Base-by-base conservation (phyloP, 2,329 filamentous ascomycete genomes). In the Nigrograna mackinnonii region DNA sequence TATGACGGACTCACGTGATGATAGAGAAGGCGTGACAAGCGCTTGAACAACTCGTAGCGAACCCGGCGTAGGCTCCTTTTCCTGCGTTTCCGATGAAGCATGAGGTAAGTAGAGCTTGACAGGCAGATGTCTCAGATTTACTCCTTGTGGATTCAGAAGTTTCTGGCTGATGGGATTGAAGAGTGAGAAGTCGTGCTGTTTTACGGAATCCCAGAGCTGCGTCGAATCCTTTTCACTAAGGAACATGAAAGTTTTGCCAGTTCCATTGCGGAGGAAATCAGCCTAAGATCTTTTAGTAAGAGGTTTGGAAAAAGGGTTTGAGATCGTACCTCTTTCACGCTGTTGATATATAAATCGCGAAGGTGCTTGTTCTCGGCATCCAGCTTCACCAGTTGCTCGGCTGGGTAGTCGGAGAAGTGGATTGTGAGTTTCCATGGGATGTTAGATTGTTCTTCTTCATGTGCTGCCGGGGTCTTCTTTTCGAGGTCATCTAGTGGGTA, bases 201-300 rank as follows among this genome's bases (percentile, higher is more conserved):
- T 79, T 31, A 95, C 88, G 7, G 88, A 80, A 52, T 85, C 80
- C 90, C 91, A 96, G 22, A 96, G 76, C 22, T 86, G 81, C 6
- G 85, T 89, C 12, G 89, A 94, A 65, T 95, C 85, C 34, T 88
- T 84, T 65, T 91, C 91, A 47, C 86, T 90, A 59, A 96, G 75
- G 40, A 84, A 86, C 89, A 96, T 95, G 60, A 95, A 91, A 47
- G 87, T 86, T 64, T 92, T 91, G 13, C 89, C 90, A 40, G 87
- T 94, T 33, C 91, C 90, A 55, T 94, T 92, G 38, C 91, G 83
- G 37, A 95, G 76, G 55, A 91, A 95, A 68, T 96, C 91, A 21
- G 91, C 91, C 77, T 83, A 43, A 37, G 4, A 6, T 2, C 11
- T 7, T 18, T 54, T 19, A 54, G 44, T 12, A 16, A 5, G 7